Conservation (phyloP, 768 basidiomycete species). For the Pisolithus tinctorius region DNA sequence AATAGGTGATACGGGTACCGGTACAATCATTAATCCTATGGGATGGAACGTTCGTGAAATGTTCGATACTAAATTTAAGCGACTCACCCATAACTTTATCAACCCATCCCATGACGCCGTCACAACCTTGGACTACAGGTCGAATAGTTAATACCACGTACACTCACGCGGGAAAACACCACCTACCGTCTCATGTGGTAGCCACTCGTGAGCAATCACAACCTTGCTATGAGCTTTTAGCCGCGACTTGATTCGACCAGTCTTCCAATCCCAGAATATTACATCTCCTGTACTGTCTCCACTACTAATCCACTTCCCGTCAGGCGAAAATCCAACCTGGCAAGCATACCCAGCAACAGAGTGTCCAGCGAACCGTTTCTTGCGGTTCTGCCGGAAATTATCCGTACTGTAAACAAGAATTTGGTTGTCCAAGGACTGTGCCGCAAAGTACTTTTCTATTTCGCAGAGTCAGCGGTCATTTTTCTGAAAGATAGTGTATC, state of each 20-base stretch:
- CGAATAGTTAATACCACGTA: constrained; percentile 7
- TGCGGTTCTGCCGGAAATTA: constrained; percentile 97
- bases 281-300: constrained; percentile 94
- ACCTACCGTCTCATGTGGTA: constrained; percentile 94
- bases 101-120: constrained; percentile 97
- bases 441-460: constrained; percentile 91
- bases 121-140: constrained; percentile 82
- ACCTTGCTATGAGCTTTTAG: constrained; percentile 89
- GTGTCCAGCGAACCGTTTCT: constrained; percentile 97
- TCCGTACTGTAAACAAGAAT: constrained; percentile 97
- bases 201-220: constrained; percentile 97
- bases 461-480: constrained; percentile 11
- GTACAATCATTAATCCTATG: constrained; percentile 25
- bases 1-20: neutral
- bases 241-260: constrained; percentile 88
- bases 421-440: constrained; percentile 97
- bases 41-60: constrained; percentile 1
- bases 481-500: constrained; percentile 5
- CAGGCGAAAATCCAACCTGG: constrained; percentile 94
- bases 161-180: neutral
- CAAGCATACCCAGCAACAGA: constrained; percentile 97
- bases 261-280: constrained; percentile 99
- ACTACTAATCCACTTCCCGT: constrained; percentile 97
- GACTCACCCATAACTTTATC: constrained; percentile 95
- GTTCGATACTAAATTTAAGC: neutral